A percentile compares a stretch with the other conserved stretches of the same genome.
phyloP scores from a whole-genome alignment of 805 yeast species.

The Myxozyma vanderwaltii region DNA sequence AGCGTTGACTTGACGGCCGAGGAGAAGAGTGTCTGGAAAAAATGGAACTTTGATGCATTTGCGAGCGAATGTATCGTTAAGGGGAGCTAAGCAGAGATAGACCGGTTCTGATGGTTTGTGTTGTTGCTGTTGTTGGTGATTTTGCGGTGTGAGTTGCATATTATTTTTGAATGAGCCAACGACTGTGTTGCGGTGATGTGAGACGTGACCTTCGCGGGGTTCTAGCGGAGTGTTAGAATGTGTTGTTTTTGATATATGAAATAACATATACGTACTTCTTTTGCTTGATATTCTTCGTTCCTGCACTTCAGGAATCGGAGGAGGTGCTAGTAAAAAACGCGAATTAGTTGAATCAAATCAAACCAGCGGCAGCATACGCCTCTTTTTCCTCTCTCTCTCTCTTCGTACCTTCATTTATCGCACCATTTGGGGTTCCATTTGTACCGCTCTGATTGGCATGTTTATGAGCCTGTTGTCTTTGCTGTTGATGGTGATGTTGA shows the following conservation, averaged over 20 bases:
- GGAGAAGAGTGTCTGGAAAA: conserved; percentile 76
- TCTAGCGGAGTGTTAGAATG: conserved; percentile 5
- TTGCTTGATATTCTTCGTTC: conserved; percentile 15
- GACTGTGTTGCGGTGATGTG: conserved; percentile 13
- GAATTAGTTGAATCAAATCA: neutral
- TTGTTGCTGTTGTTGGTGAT: conserved; percentile 4
- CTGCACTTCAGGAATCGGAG: conserved; percentile 12
- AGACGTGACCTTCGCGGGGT: conserved; percentile 24
- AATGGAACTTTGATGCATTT: conserved; percentile 80
- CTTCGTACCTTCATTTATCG: neutral
- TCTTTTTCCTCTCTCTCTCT: no score
- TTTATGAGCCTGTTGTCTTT: neutral
- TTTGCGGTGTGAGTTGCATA: neutral
- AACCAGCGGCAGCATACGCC: no score
- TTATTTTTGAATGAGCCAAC: conserved; percentile 3
- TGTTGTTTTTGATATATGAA: no score
- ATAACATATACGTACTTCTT: conserved; percentile 12
- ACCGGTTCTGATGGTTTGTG: conserved; percentile 18
- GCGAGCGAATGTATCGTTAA: conserved; percentile 79
- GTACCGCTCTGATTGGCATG: no score
- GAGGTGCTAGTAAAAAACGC: neutral
- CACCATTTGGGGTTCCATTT: neutral
- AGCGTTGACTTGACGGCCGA: conserved; percentile 80
- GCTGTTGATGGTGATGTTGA: neutral
- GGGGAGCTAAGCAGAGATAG: conserved; percentile 53